A percentile compares a stretch with the other conserved stretches of the same genome.
phyloP scores from a whole-genome alignment of 345 rosid species.

The Arabis alpina region DNA sequence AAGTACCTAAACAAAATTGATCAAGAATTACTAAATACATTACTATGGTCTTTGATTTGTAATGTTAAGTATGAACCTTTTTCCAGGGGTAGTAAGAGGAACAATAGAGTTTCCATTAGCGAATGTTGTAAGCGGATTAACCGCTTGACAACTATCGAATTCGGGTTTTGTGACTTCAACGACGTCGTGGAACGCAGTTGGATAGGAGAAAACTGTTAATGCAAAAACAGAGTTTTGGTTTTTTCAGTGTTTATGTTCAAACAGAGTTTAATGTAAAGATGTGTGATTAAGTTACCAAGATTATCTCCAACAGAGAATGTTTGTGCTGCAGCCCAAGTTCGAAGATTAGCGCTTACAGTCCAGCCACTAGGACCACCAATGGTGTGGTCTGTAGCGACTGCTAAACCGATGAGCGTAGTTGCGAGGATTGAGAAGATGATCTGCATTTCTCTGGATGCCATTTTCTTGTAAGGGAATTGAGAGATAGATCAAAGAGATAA shows the following conservation, averaged over 20 bases:
- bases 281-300: conserved; percentile 51
- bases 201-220: conserved; percentile 57
- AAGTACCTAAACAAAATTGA: conserved; percentile 54
- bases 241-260: conserved; percentile 19
- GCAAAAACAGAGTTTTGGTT: conserved; percentile 25
- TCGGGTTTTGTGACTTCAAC: conserved; percentile 63
- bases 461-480: conserved; percentile 11
- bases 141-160: conserved; percentile 58
- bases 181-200: conserved; percentile 56
- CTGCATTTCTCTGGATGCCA: conserved; percentile 37
- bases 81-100: conserved; percentile 64
- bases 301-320: conserved; percentile 63
- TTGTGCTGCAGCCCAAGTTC: conserved; percentile 63
- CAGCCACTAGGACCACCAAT: conserved; percentile 78
- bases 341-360: conserved; percentile 53
- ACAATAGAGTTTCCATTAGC: conserved; percentile 60
- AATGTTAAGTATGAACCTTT: conserved; percentile 38
- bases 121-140: conserved; percentile 49
- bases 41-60: background rate
- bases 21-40: background rate
- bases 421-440: conserved; percentile 34
- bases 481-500: conserved; percentile 24
- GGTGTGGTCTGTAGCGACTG: conserved; percentile 57
- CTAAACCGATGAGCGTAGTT: conserved; percentile 51
- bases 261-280: background rate